Percentiles rank a stretch among this genome's conserved stretches.
Evolutionary conservation across 2,329 filamentous ascomycete species (phyloP).

Genomic region (Talaromyces sp.): DNA sequence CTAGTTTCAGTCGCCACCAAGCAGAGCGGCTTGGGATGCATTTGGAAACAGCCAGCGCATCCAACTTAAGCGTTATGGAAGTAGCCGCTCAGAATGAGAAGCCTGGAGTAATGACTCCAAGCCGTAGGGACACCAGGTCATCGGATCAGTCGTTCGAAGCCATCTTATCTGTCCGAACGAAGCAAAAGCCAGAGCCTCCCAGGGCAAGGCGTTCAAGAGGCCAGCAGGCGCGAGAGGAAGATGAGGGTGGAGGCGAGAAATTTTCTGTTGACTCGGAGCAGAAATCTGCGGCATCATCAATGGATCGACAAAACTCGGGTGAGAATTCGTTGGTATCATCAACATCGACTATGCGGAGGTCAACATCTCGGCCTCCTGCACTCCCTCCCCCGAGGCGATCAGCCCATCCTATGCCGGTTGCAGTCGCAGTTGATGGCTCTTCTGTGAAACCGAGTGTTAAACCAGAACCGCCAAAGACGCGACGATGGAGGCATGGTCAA

Average conservation of each 20-base stretch:
- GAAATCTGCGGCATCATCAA: too few relatives aligned
- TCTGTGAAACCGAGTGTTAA: constrained; percentile 15
- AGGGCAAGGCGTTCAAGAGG: constrained; percentile 39
- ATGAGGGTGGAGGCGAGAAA: constrained; percentile 24
- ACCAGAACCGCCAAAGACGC: constrained; percentile 36
- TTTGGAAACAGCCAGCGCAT: constrained; percentile 62
- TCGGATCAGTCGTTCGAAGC: constrained; percentile 16
- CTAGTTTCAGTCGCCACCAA: constrained; percentile 17
- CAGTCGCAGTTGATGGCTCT: background rate
- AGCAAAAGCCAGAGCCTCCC: constrained; percentile 36
- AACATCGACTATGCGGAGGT: constrained; percentile 21
- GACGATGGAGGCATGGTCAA: constrained; percentile 33
- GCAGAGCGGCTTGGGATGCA: constrained; percentile 58
- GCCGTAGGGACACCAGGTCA: constrained; percentile 45
- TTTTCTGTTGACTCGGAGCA: constrained; percentile 20
- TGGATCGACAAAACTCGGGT: constrained; percentile 4
- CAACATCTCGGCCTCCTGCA: constrained; percentile 29
- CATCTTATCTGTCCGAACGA: constrained; percentile 17
- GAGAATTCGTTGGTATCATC: background rate
- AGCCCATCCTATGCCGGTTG: constrained; percentile 8
- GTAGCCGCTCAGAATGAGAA: constrained; percentile 76
- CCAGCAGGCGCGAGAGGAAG: constrained; percentile 27
- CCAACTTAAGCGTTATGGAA: constrained; percentile 69
- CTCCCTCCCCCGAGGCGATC: constrained; percentile 37
- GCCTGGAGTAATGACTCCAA: constrained; percentile 75